Evolutionary conservation across 2,329 filamentous ascomycete genomes (phyloP).

Genomic region (Nannizziopsis arthrosporioides): DNA sequence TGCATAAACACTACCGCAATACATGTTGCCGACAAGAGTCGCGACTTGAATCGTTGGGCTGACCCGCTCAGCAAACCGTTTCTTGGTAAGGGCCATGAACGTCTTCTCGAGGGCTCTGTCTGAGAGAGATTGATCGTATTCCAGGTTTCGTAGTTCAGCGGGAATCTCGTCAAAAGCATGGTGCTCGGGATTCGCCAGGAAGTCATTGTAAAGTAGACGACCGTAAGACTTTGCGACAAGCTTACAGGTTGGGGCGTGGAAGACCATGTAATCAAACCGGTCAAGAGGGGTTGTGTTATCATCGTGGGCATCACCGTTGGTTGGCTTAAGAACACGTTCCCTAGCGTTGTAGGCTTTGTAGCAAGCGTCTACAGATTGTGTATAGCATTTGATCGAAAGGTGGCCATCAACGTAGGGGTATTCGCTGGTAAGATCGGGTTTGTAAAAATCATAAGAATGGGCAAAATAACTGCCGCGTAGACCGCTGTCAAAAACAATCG

Average conservation of each 20-base stretch:
- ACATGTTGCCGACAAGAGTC: slow-evolving; percentile 61
- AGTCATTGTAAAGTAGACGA: slow-evolving; percentile 77
- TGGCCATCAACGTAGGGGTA: slow-evolving; percentile 72
- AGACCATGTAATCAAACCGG: slow-evolving; percentile 71
- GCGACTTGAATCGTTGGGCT: slow-evolving; percentile 61
- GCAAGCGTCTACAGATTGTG: slow-evolving; percentile 59
- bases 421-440: slow-evolving; percentile 69
- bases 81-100: slow-evolving; percentile 74
- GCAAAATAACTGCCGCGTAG: slow-evolving; percentile 66
- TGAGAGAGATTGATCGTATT: slow-evolving; percentile 65
- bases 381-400: slow-evolving; percentile 67
- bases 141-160: slow-evolving; percentile 62
- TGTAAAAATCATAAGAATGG: slow-evolving; percentile 78
- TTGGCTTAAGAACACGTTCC: slow-evolving; percentile 47
- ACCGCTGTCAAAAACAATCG: slow-evolving; percentile 60
- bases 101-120: slow-evolving; percentile 80
- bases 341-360: slow-evolving; percentile 71
- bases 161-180: slow-evolving; percentile 62
- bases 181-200: slow-evolving; percentile 56
- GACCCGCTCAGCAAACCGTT: slow-evolving; percentile 69
- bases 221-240: slow-evolving; percentile 75
- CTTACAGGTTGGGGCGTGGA: slow-evolving; percentile 82
- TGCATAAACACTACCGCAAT: slow-evolving; percentile 49
- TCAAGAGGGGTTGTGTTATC: slow-evolving; percentile 54
- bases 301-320: slow-evolving; percentile 36